Conservation (phyloP, 2,329 filamentous ascomycete genomes). For the Juglanconis oblonga region DNA sequence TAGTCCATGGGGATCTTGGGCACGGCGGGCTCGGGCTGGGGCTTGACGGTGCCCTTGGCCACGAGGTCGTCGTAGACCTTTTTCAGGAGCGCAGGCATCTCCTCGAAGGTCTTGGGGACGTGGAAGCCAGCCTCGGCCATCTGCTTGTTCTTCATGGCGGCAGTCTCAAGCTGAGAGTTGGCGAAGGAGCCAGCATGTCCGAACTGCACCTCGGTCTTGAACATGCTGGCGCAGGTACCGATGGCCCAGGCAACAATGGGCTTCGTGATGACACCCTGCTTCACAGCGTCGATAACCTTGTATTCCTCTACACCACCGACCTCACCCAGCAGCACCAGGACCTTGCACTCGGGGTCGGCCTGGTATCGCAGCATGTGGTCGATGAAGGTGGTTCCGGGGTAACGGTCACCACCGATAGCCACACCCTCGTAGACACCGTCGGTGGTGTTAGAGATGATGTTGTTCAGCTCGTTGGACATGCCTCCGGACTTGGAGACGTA, state of each 20-base stretch:
- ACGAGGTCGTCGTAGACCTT: slow-evolving; percentile 87
- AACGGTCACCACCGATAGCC: slow-evolving; percentile 98
- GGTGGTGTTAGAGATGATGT: slow-evolving; percentile 94
- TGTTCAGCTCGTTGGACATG: slow-evolving; percentile 99
- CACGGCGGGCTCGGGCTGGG: slow-evolving; percentile 82
- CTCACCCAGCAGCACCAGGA: slow-evolving; percentile 91
- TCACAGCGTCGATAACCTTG: slow-evolving; percentile 97
- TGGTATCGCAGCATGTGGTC: slow-evolving; percentile 97
- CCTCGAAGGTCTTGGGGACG: slow-evolving; percentile 96
- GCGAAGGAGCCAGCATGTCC: slow-evolving; percentile 97
- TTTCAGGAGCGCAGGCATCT: slow-evolving; percentile 75
- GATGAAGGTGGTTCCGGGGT: slow-evolving; percentile 98
- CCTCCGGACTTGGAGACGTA: slow-evolving; percentile 99
- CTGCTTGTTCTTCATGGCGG: slow-evolving; percentile 90
- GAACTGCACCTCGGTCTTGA: slow-evolving; percentile 99
- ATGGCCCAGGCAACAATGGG: slow-evolving; percentile 99
- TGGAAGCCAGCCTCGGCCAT: slow-evolving; percentile 94
- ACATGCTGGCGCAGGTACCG: slow-evolving; percentile 98
- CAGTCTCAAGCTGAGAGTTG: slow-evolving; percentile 99
- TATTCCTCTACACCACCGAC: slow-evolving; percentile 99
- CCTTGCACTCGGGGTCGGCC: slow-evolving; percentile 96
- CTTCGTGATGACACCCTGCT: slow-evolving; percentile 93
- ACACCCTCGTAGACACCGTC: slow-evolving; percentile 99
- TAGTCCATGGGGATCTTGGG: slow-evolving; percentile 99
- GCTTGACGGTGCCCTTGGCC: slow-evolving; percentile 78